A percentile compares a stretch with the other conserved stretches of the same genome.
Conservation (phyloP, 129 eudicot genomes). For the Ambrosia trifida region DNA sequence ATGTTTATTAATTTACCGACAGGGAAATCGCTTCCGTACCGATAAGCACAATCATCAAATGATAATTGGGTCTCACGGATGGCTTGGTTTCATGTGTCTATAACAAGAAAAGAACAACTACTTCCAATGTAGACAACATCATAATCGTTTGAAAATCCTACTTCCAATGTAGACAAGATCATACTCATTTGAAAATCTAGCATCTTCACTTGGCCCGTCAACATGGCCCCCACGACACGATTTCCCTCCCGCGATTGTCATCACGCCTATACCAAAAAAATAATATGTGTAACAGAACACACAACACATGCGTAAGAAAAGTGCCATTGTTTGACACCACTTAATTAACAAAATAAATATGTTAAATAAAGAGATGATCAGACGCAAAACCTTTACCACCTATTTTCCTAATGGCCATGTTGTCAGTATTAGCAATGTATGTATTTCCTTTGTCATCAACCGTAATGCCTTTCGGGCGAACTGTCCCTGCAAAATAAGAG, state of each 20-base stretch:
- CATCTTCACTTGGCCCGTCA: constrained; percentile 98
- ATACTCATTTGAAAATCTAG: constrained; percentile 86
- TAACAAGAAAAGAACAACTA: constrained; percentile 92
- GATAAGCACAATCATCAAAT: constrained; percentile 45
- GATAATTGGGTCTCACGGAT: constrained; percentile 90
- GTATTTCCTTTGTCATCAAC: constrained; percentile 92
- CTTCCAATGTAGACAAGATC: constrained; percentile 92
- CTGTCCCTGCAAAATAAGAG: constrained; percentile 58
- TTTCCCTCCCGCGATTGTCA: constrained; percentile 95
- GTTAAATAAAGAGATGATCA: background rate
- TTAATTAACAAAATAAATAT: background rate
- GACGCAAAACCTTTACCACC: constrained; percentile 63
- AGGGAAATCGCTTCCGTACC: constrained; percentile 67
- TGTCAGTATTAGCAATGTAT: constrained; percentile 76
- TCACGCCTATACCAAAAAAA: constrained; percentile 55
- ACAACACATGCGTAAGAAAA: background rate
- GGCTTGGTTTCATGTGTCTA: constrained; percentile 94
- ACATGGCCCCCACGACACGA: constrained; percentile 83
- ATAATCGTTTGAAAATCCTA: constrained; percentile 88
- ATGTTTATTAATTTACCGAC: constrained; percentile 49
- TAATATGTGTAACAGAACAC: background rate
- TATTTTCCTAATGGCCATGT: constrained; percentile 88
- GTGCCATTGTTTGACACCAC: background rate
- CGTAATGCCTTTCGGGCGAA: constrained; percentile 87
- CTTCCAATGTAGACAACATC: constrained; percentile 92